Base-by-base conservation (phyloP, 805 yeast species). In the Candida montana region DNA sequence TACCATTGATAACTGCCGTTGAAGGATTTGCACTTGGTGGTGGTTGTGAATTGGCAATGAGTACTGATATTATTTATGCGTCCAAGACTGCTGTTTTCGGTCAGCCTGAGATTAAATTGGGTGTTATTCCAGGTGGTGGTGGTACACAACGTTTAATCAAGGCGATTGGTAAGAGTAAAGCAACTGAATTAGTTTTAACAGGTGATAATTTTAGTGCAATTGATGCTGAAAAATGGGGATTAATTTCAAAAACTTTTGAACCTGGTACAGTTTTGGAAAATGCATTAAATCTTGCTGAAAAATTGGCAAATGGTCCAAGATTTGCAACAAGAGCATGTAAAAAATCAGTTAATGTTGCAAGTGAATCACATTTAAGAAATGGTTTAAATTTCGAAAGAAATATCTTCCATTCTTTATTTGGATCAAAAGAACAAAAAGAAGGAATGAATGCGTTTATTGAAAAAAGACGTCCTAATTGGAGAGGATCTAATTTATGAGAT, bases 21-120 rank as follows among this genome's bases (percentile, higher is more conserved):
- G 71, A 69, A 47, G 80, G 80, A 10, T 73, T 57, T 47, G 78
- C 78, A 12, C 64, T 75, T 11, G 80, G 80, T 21, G 80, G 80
- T 16, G 80, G 79, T 17, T 72, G 75, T 45, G 80, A 74, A 52
- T 54, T 74, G 30, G 79, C 79, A 17, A 72, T 74, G 78, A 60
- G 65, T 58, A 52, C 54, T 30, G 80, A 74, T 48, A 68, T 74
- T 42, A 56, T 74, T 35, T 74, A 74, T 43, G 74, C 74, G 15
- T 74, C 77, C 16, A 66, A 65, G 31, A 59, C 60, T 42, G 75
- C 79, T 16, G 55, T 54, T 31, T 73, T 74, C 48, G 80, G 79
- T 10, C 78, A 74, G 54, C 80, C 80, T 20, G 80, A 74, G 54
- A 70, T 74, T 52, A 69, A 67, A 44, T 60, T 74, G 20, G 80